Evolutionary conservation across 2,329 filamentous ascomycete species (phyloP).

Genomic region (Amauroascus verrucosus): DNA sequence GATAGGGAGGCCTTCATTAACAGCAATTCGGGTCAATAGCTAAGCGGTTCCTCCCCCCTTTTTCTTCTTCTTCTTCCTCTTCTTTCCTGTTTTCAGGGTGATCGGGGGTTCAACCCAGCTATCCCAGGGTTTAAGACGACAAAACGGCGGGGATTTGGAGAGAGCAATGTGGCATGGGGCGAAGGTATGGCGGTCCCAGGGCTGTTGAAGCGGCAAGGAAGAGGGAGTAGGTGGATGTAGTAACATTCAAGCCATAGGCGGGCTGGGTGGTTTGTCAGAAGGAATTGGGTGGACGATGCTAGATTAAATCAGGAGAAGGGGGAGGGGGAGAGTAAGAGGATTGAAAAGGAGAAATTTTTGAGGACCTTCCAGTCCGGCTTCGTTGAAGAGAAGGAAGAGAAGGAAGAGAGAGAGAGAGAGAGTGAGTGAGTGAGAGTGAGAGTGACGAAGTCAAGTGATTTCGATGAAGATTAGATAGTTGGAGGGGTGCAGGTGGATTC

Average conservation of each 20-base stretch:
- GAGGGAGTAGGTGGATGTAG: background rate
- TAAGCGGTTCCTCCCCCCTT: background rate
- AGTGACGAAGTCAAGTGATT: too few species aligned
- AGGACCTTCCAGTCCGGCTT: background rate
- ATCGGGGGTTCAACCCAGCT: conserved; percentile 1
- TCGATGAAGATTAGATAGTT: background rate
- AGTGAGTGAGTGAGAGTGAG: too few species aligned
- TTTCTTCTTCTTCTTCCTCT: background rate
- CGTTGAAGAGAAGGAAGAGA: background rate
- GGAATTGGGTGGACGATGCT: background rate
- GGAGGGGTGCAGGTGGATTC: background rate
- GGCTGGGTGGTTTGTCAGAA: background rate
- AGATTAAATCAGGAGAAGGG: background rate
- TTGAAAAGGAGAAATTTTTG: background rate
- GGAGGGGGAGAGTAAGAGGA: background rate
- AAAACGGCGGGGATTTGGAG: conserved; percentile 1
- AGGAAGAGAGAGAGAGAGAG: too few species aligned
- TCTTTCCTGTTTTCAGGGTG: background rate
- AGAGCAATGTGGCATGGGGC: background rate
- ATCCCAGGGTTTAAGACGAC: background rate
- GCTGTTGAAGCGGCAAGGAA: background rate
- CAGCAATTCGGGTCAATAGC: background rate
- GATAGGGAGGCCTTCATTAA: conserved; percentile 1
- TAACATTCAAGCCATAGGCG: background rate
- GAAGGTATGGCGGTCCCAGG: background rate